phyloP scores from a whole-genome alignment of 1,284 basidiomycete genomes.

The Leccinum griseonigrum region DNA sequence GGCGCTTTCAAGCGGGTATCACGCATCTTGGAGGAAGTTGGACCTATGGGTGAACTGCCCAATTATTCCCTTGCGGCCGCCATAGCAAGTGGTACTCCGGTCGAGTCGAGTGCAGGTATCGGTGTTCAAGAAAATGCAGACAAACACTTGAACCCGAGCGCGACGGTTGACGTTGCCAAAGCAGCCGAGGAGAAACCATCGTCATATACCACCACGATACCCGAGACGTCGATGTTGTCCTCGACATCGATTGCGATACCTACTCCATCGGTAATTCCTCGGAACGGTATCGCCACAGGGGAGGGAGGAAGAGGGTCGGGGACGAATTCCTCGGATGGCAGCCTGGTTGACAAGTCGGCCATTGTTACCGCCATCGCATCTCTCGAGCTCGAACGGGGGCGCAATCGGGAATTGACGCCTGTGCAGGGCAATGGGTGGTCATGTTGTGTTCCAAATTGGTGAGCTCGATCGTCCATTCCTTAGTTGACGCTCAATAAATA shows the following conservation, averaged over 20 bases:
- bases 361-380: constrained; percentile 30
- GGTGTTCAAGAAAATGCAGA: neutral
- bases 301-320: constrained; percentile 5
- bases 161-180: constrained; percentile 7
- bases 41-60: constrained; percentile 36
- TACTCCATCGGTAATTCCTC: constrained; percentile 23
- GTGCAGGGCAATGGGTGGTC: constrained; percentile 48
- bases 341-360: constrained; percentile 41
- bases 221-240: constrained; percentile 4
- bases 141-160: neutral
- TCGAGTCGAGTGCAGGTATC: neutral
- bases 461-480: constrained; percentile 10
- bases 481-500: neutral
- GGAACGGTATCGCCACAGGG: constrained; percentile 25
- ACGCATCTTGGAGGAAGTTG: constrained; percentile 31
- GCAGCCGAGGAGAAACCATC: constrained; percentile 7
- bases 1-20: constrained; percentile 18
- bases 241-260: constrained; percentile 26
- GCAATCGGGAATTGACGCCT: constrained; percentile 54
- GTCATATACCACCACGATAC: constrained; percentile 2
- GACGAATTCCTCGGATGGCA: constrained; percentile 51
- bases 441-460: constrained; percentile 43
- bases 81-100: neutral
- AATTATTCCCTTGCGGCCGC: constrained; percentile 24
- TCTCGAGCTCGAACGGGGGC: constrained; percentile 38